phyloP scores from a whole-genome alignment of 2,329 filamentous ascomycete species.

The Aureobasidium namibiae region DNA sequence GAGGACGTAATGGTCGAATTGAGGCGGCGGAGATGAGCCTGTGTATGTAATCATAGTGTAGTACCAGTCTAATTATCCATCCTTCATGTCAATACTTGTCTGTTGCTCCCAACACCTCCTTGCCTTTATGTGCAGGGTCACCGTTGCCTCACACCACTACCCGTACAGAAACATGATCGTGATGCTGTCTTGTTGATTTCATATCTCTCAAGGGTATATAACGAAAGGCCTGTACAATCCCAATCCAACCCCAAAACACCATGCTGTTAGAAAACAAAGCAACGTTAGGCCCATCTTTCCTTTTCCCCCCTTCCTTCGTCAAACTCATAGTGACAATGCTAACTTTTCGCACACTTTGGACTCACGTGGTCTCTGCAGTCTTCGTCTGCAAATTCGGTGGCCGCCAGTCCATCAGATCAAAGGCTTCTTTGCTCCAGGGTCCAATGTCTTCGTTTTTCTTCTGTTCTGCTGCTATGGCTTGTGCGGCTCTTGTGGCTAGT shows the following conservation, averaged over 20 bases:
- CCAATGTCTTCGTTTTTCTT: constrained; percentile 37
- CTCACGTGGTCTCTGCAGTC: not conserved
- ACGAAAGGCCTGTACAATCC: not conserved
- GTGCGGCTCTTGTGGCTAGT: not conserved
- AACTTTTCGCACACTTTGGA: too few species aligned
- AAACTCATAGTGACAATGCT: not conserved
- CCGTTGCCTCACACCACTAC: not conserved
- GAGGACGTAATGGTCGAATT: not conserved
- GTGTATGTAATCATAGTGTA: not conserved
- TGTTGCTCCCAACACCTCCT: too few species aligned
- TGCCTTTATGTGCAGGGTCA: too few species aligned
- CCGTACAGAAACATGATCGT: not conserved
- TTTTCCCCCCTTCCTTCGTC: not conserved
- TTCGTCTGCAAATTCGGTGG: constrained; percentile 35
- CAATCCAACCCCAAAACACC: not conserved
- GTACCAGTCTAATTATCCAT: not conserved
- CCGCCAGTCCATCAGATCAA: constrained; percentile 56
- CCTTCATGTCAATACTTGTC: not conserved
- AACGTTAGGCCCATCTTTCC: too few species aligned
- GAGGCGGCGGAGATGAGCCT: not conserved
- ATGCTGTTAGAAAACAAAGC: not conserved
- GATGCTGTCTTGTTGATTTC: not conserved
- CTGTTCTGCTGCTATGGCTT: constrained; percentile 14
- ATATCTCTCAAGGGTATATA: not conserved
- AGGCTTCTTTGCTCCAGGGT: constrained; percentile 62